phyloP scores from a whole-genome alignment of 176 grass and related monocot genomes.

The Eremochloa ophiuroides region DNA sequence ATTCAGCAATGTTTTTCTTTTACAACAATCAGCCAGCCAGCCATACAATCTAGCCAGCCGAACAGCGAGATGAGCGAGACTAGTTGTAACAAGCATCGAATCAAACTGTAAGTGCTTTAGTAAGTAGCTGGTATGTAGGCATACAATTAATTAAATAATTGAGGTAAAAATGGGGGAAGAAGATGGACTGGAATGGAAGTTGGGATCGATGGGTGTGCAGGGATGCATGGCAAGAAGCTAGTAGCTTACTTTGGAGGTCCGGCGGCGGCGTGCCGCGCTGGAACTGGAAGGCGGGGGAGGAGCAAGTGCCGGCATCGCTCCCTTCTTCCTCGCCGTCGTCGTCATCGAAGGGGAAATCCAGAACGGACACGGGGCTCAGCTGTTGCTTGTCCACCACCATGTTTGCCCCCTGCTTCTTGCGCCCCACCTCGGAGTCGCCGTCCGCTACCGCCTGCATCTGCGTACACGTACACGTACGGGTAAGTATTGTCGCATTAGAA shows the following conservation, averaged over 20 bases:
- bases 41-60: too few species aligned
- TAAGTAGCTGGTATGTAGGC: too few species aligned
- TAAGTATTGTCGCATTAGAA: neutral
- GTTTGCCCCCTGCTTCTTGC: neutral
- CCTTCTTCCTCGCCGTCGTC: constrained; percentile 34
- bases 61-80: too few species aligned
- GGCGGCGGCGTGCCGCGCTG: neutral
- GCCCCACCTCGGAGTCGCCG: constrained; percentile 27
- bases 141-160: too few species aligned
- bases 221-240: neutral
- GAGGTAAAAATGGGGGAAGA: neutral
- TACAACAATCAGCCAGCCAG: too few species aligned
- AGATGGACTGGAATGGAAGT: neutral
- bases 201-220: neutral
- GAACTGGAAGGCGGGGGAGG: constrained; percentile 25
- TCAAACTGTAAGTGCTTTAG: too few species aligned
- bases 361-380: constrained; percentile 63
- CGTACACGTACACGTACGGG: neutral
- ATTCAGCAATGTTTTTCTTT: too few species aligned
- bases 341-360: constrained; percentile 68
- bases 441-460: neutral
- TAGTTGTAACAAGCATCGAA: too few species aligned
- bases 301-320: constrained; percentile 28
- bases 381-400: constrained; percentile 62
- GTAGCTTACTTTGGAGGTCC: constrained; percentile 19